Evolutionary conservation across 805 yeast genomes (phyloP), one percentile per base, ranked within the genome.

Genomic region (Barnettozyma botsteinii): DNA sequence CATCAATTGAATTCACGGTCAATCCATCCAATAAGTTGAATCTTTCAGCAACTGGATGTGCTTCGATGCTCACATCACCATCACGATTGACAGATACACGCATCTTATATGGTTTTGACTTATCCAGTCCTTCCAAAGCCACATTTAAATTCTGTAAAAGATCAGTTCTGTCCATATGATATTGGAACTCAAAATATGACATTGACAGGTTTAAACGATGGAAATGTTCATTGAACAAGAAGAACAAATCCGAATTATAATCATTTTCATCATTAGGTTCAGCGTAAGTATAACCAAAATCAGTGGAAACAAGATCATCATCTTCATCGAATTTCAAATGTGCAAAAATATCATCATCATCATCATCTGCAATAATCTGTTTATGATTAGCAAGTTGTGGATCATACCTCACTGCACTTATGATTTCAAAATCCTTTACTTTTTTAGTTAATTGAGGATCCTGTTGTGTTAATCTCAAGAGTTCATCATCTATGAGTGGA

Each of bases 371-470:
- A n/a, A n/a, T n/a, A n/a, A n/a, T n/a, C n/a, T n/a, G n/a, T n/a
- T n/a, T n/a, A n/a, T n/a, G 35, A 25, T 2, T 15, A 57, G 34
- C 38, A 83, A 57, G 9, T 11, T 56, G 49, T 1, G 94, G 91
- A 49, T 85, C 94, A 54, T 81, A 87, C 36, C 96, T 66, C 28
- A 87, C 70, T 2, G 95, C 79, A 29, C 88, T 73, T 22, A 86
- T 61, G 13, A 86, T 57, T 47, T 78, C 73, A 52, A 84, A 79
- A 6, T 66, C 66, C 6, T n/a, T n/a, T n/a, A n/a, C n/a, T n/a
- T 29, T 29, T 10, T 6, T 7, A 21, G 23, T 21, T 21, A 9
- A 21, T 7, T 21, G 8, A 21, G 6, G 8, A 21, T 7, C 6
- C 9, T 21, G 8, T 21, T 21, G 6, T 21, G 30, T 14, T 14